Base-by-base conservation (phyloP, 192 early-diverging fungal genomes). In the Coemansia sp. region DNA sequence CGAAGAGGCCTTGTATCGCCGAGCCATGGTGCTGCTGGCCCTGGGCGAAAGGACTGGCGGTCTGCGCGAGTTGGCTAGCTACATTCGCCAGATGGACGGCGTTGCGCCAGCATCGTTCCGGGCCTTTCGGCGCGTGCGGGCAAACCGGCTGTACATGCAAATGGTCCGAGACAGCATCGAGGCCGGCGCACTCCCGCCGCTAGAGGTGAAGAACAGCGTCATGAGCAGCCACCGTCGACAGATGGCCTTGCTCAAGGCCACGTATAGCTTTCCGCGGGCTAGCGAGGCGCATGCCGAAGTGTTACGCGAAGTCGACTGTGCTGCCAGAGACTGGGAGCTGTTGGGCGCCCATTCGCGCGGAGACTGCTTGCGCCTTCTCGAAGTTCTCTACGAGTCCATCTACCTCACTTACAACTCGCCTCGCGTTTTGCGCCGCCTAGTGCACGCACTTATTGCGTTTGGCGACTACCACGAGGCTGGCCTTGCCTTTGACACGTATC, bases 401-500 rank as follows among this genome's bases (percentile, higher is more conserved):
- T 76, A 85, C 65, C 84, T 86, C 49, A 91, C 91, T 0, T 91
- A 89, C 77, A 88, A 92, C 67, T 91, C 91, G 29, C 90, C 89
- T 20, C 73, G 80, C 3, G 81, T 92, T 46, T 37, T 88, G 54
- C 90, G 90, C 0, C 89, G 89, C 62, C 70, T 91, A 8, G 81
- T 90, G 59, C 71, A 80, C 39, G 72, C 86, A 0, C 80, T 91
- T n/a, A 65, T 87, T 7, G 64, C 66, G 22, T 67, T 87, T 6
- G 92, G 92, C 40, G 88, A 92, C 59, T 92, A 88, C 70, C 87
- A 90, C 51, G 92, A 94, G 75, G 92, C 91, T 0, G 82, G 87
- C n/a, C 68, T 89, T 60, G 91, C 88, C 22, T 60, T 94, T 5
- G 67, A 75, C 31, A 79, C 90, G 1, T 94, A 94, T 65, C 60